Evolutionary conservation across 345 rosid genomes (phyloP).

Genomic region (Salix exigua): DNA sequence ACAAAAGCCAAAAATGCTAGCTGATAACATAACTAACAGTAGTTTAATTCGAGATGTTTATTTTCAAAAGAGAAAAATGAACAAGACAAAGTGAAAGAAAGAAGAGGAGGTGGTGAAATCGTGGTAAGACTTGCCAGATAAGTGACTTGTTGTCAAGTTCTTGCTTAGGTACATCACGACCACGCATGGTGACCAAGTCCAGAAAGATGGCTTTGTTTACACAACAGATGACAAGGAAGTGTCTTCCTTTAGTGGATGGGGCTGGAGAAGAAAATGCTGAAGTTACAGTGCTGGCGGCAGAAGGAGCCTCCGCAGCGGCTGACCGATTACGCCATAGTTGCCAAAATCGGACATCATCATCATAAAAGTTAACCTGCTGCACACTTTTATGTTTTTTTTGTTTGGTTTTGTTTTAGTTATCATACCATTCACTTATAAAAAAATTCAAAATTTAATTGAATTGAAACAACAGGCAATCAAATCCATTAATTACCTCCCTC

Average conservation of each 20-base stretch:
- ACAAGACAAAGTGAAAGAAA: too few relatives aligned
- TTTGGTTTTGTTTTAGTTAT: too few relatives aligned
- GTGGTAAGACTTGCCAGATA: conserved; percentile 54
- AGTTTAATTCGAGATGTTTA: too few relatives aligned
- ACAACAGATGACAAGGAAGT: conserved; percentile 93
- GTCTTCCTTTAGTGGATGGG: conserved; percentile 87
- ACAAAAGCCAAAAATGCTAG: too few relatives aligned
- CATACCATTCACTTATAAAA: not conserved
- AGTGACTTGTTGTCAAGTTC: conserved; percentile 93
- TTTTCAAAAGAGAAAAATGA: too few relatives aligned
- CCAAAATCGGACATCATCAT: conserved; percentile 94
- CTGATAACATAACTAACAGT: too few relatives aligned
- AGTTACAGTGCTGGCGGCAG: conserved; percentile 78
- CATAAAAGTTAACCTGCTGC: conserved; percentile 91
- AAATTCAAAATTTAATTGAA: not conserved
- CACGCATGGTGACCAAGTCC: conserved; percentile 97
- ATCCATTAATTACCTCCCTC: conserved; percentile 67
- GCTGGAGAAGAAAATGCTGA: conserved; percentile 79
- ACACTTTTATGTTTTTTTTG: conserved; percentile 42
- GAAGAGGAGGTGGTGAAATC: not conserved
- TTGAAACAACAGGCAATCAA: not conserved
- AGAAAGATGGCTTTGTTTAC: conserved; percentile 92
- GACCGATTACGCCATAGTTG: conserved; percentile 90
- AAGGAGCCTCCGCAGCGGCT: conserved; percentile 93
- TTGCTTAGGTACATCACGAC: conserved; percentile 94